Evolutionary conservation across 495 filamentous ascomycete species (phyloP), one percentile per base, ranked within the genome.

Genomic region (Penicillium alfredii): DNA sequence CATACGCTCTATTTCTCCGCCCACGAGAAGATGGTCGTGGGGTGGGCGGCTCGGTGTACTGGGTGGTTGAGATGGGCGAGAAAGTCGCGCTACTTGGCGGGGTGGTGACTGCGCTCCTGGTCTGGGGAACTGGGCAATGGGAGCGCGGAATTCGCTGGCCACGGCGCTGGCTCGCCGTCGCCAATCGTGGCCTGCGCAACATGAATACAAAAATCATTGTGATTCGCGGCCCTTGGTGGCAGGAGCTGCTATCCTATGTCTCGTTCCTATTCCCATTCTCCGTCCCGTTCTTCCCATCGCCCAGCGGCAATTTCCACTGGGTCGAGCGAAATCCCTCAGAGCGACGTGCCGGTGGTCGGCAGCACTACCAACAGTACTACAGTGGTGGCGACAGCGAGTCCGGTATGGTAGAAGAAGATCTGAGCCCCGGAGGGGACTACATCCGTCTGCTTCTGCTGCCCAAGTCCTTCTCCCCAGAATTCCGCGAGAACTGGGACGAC

Each of bases 121-220:
- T 95, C 49, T 96, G 89, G 84, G 86, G 80, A 7, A 95, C 89
- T 2, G 92, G 92, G 13, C 84, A 92, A 54, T 97, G 90, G 83
- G 88, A 97, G 49, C 78, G 88, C 25, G 92, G 90, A 19, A 81
- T 97, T 30, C 78, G 90, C 38, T 97, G 93, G 87, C 92, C 92
- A 30, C 75, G 92, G 26, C 77, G 85, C 38, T 98, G 90, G 83
- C 78, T 96, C 44, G 79, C 74, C 42, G 75, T 87, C 30, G 79
- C 88, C 31, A 98, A 97, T 59, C 75, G 89, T 16, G 92, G 92
- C 26, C 71, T 98, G 37, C 74, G 92, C 26, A 82, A 74, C 13
- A 88, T 97, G 75, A 97, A 97, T 59, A 82, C 85, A 64, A 98
- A 98, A 65, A 76, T 98, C 38, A 88, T 98, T 13, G 70, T 95